Conservation (phyloP, 371 early-diverging fungal species). For the Blakeslea trispora region DNA sequence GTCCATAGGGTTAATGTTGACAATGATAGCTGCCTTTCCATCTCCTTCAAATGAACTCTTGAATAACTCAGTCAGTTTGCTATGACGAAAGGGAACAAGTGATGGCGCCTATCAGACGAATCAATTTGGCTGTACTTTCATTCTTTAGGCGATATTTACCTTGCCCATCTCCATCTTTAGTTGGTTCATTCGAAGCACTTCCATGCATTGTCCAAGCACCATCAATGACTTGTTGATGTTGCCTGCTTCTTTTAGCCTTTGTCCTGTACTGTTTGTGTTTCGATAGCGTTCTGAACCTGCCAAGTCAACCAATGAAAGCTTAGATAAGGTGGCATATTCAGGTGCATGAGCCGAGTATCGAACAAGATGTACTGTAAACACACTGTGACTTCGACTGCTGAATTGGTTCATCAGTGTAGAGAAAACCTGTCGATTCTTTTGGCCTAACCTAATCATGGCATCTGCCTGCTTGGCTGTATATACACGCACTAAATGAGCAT, state of each 20-base stretch:
- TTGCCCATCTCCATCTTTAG: slow-evolving; percentile 40
- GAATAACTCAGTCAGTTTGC: slow-evolving; percentile 71
- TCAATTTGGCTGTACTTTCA: no score
- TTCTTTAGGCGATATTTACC: slow-evolving; percentile 13
- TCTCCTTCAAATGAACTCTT: slow-evolving; percentile 70
- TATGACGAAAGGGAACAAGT: slow-evolving; percentile 70
- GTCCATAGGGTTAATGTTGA: slow-evolving; percentile 69
- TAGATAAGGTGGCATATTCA: slow-evolving; percentile 48
- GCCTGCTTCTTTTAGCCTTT: slow-evolving; percentile 87
- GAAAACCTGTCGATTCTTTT: slow-evolving; percentile 62
- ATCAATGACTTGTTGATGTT: slow-evolving; percentile 94
- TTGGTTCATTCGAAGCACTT: slow-evolving; percentile 64
- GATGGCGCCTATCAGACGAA: slow-evolving; percentile 1
- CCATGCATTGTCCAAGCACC: slow-evolving; percentile 91
- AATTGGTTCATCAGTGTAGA: slow-evolving; percentile 63
- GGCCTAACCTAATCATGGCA: slow-evolving; percentile 59
- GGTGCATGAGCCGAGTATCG: slow-evolving; percentile 52
- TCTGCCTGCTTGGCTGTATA: slow-evolving; percentile 60
- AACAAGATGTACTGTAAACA: slow-evolving; percentile 72
- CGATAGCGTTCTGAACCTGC: slow-evolving; percentile 94
- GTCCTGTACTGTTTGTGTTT: slow-evolving; percentile 85
- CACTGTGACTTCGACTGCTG: slow-evolving; percentile 72
- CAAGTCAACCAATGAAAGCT: slow-evolving; percentile 90
- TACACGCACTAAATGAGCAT: slow-evolving; percentile 57
- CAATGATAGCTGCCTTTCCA: slow-evolving; percentile 67